Evolutionary conservation across 2,329 filamentous ascomycete genomes (phyloP).

Genomic region (Colletotrichum horii): DNA sequence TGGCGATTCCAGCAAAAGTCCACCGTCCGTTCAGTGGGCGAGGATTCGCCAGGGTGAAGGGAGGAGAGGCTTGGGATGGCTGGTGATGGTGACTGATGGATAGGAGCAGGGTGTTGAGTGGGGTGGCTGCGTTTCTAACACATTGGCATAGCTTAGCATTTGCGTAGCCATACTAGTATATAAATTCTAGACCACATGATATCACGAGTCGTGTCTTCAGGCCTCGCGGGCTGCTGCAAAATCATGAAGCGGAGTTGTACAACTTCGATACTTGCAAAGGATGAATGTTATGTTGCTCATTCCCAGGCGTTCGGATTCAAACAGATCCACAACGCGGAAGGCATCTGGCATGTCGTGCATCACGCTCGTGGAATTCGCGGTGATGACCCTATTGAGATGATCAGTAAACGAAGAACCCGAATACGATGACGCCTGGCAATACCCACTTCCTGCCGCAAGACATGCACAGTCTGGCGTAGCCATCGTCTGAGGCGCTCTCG

Average conservation of each 20-base stretch:
- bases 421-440: not conserved
- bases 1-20: not conserved
- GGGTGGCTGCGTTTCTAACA: not conserved
- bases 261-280: not conserved
- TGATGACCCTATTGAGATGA: not conserved
- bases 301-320: not conserved
- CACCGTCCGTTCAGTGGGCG: not conserved
- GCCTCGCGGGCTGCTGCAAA: no score
- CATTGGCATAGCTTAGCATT: conserved; percentile 18
- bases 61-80: not conserved
- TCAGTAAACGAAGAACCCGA: not conserved
- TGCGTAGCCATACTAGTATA: not conserved
- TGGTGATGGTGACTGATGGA: not conserved
- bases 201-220: not conserved
- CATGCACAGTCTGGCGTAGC: not conserved
- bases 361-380: not conserved
- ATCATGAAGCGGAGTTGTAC: no score
- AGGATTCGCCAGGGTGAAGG: not conserved
- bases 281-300: rapidly evolving
- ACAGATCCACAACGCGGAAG: not conserved
- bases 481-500: not conserved
- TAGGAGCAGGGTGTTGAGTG: not conserved
- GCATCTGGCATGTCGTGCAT: no score
- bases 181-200: not conserved
- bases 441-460: not conserved